Evolutionary conservation across 2,329 filamentous ascomycete species (phyloP), one percentile per base, ranked within the genome.

Genomic region (Claviceps sp.): DNA sequence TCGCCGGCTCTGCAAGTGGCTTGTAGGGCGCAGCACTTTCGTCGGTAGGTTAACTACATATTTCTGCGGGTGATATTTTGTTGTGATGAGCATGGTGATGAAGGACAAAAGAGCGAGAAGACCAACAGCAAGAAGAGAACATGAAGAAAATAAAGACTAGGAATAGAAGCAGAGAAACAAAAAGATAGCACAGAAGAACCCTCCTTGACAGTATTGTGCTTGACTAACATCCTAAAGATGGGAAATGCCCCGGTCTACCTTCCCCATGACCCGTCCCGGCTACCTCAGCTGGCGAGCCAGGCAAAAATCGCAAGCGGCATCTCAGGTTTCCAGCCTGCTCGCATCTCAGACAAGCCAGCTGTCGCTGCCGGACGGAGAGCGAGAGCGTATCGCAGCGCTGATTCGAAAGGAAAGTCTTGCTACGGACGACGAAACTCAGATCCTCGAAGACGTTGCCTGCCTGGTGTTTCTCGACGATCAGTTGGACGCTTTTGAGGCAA

Each of bases 391-490:
- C 1, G 85, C 77, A 2, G 74, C 76, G n/a, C 68, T 93, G 65
- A 83, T 95, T 50, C 75, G 85, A 55, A 94, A 95, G 68, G 86
- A 93, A 64, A 80, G 82, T 51, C 68, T 94, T 58, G 76, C 74
- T 61, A 63, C 62, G 4, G 69, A 74, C 56, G 61, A 64, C 16
- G 84, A 88, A 64, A 82, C 83, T 51, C 85, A 91, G 71, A 75
- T 79, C 6, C 72, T 95, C 55, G 88, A 94, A 70, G 88, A 94
- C 68, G 85, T 88, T 45, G 88, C 88, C 3, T 94, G 88, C 63
- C 69, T 95, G 51, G 88, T 94, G 29, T 95, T 95, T 64, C 68
- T 95, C 57, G 88, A 93, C 63, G 87, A 91, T 63, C 86, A 93
- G 63, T 85, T 94, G 56, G 88, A 90, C 60, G 79, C 77, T 49